phyloP scores from a whole-genome alignment of 1,284 basidiomycete species.

The Trichosporon sp. region DNA sequence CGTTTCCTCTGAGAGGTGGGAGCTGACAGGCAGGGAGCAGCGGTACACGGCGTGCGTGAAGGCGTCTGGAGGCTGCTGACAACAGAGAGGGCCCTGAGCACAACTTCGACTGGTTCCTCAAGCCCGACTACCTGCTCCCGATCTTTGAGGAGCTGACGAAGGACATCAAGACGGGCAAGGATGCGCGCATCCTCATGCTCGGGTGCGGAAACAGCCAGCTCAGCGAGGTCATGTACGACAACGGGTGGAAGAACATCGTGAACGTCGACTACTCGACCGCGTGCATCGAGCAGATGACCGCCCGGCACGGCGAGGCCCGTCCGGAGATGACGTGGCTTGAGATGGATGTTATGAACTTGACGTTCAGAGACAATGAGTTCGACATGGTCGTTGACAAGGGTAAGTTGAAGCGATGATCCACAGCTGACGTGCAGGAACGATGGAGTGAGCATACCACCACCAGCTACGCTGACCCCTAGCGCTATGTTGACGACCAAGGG shows the following conservation, averaged over 20 bases:
- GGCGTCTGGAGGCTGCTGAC: background rate
- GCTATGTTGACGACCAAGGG: constrained; percentile 86
- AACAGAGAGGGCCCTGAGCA: constrained; percentile 56
- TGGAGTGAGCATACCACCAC: constrained; percentile 56
- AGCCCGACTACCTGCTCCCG: constrained; percentile 45
- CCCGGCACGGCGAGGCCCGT: constrained; percentile 56
- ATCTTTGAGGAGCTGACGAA: constrained; percentile 36
- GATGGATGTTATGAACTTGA: constrained; percentile 76
- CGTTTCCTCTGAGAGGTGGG: constrained; percentile 42
- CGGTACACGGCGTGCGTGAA: constrained; percentile 61
- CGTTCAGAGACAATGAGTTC: constrained; percentile 66
- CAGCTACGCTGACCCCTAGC: constrained; percentile 24
- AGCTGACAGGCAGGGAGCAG: constrained; percentile 53
- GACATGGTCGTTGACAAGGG: constrained; percentile 90
- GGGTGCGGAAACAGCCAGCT: constrained; percentile 85
- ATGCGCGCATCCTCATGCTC: constrained; percentile 71
- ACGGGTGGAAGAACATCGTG: constrained; percentile 76
- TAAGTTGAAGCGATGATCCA: constrained; percentile 23
- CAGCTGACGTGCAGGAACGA: constrained; percentile 59
- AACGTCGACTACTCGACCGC: constrained; percentile 80
- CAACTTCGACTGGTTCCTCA: constrained; percentile 66
- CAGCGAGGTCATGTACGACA: constrained; percentile 68
- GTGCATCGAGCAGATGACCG: constrained; percentile 74
- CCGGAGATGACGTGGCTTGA: constrained; percentile 80
- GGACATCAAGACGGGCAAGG: constrained; percentile 51